Base-by-base conservation (phyloP, 2,329 filamentous ascomycete species). In the Botrytis elliptica region DNA sequence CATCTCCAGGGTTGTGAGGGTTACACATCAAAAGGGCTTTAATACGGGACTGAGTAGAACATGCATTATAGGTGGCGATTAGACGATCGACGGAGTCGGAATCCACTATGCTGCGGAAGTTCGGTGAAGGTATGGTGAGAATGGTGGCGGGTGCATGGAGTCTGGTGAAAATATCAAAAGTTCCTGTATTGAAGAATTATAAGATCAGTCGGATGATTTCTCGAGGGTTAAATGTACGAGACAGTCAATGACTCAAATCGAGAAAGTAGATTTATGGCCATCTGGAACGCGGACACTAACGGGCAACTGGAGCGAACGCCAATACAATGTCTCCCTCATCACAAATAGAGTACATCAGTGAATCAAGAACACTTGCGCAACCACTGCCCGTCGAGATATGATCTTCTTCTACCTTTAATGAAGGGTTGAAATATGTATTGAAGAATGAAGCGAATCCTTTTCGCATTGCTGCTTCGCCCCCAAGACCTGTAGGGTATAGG, bases 261-360 rank as follows among this genome's bases (percentile, higher is more conserved):
- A 44, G 10, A 9, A 64, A 16, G 20, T 9, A 25, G 38, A 38
- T 18, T 52, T 52, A n/a, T 33, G 16, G 46, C n/a, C 20, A 49
- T 22, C 4, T 46, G 29, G 12, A 67, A 33, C 25, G 38, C 4
- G 44, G 64, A 6, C 40, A 52, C n/a, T 33, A 38, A 67, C 40
- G 22, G n/a, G 40, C 46, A 33, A 49, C n/a, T 14, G 64, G 64
- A 49, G 40, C 29, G 52, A 46, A 46, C 12, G 64, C 46, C n/a
- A 67, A 6, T 6, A 67, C 16, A 7, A 67, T 49, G 33, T 67
- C 64, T 33, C 64, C 64, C 20, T 67, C 64, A n/a, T 67, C 64
- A 36, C 64, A 67, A n/a, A 40, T 67, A 10, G 40, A 29, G 46
- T 25, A 46, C 29, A 67, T 42, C 33, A 67, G 46, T 33, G 64